These are phyloP conservation scores for Fraxinus sp. DNA, from an alignment of 305 asterid species.

Conservation along the genomic window DNA sequence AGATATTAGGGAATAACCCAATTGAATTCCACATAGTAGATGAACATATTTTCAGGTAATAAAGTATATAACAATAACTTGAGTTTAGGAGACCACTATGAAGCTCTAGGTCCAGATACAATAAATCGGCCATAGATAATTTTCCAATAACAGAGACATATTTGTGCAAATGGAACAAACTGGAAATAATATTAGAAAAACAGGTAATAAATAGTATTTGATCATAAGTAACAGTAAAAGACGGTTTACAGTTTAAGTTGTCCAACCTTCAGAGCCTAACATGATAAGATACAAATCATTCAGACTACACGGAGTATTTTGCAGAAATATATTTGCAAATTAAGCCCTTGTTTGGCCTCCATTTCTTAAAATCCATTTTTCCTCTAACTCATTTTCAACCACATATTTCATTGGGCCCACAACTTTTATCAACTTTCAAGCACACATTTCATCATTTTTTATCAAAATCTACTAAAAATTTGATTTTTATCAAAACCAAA, in stretches of 20 bases:
- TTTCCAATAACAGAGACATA: neutral
- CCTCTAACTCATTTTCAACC: neutral
- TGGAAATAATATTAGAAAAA: neutral
- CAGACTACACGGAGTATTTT: neutral
- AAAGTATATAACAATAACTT: neutral
- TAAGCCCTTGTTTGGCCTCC: neutral
- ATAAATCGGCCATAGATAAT: neutral
- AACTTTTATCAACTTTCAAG: neutral
- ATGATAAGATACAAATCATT: neutral
- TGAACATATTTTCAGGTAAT: neutral
- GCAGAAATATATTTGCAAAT: conserved; percentile 10
- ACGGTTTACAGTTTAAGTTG: neutral
- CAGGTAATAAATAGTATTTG: neutral
- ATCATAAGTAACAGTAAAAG: neutral
- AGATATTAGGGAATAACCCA: neutral
- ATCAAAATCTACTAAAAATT: neutral
- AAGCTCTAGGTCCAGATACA: neutral
- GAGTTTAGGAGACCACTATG: neutral
- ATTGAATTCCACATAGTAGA: neutral
- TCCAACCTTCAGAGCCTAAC: conserved; percentile 2
- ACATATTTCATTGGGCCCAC: neutral
- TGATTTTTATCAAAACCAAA: neutral
- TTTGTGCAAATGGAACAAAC: neutral
- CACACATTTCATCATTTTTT: neutral
- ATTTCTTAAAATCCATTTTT: neutral